phyloP scores from a whole-genome alignment of 139 green algal genomes.

The Astrephomene gubernaculifera region DNA sequence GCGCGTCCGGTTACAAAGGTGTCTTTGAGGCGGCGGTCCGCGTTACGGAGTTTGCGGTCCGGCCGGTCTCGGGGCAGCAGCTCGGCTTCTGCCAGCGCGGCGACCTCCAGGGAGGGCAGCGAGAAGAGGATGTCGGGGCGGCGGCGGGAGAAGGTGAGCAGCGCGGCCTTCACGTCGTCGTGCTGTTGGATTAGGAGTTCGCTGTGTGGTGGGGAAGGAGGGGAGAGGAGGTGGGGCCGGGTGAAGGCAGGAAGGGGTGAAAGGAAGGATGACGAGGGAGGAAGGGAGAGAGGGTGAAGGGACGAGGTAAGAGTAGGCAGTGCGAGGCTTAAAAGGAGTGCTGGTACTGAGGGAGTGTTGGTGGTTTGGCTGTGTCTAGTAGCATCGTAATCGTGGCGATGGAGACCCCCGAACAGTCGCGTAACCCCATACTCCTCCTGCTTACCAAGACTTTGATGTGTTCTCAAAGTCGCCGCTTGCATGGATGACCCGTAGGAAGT shows the following conservation, averaged over 20 bases:
- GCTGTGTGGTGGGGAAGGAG: neutral
- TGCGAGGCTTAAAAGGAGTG: too few relatives aligned
- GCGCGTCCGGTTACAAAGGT: neutral
- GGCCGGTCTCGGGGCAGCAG: neutral
- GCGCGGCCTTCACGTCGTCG: slow-evolving; percentile 24
- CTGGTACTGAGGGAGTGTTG: too few relatives aligned
- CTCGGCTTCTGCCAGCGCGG: neutral
- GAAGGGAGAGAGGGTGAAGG: too few relatives aligned
- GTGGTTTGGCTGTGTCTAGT: too few relatives aligned
- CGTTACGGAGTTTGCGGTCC: slow-evolving; percentile 40
- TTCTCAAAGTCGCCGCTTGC: slow-evolving; percentile 25
- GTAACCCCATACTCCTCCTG: neutral
- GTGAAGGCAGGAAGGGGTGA: too few relatives aligned
- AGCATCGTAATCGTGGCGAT: too few relatives aligned
- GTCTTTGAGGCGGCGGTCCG: neutral
- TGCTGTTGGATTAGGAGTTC: neutral
- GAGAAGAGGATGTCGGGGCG: slow-evolving; percentile 37
- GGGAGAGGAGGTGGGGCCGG: too few relatives aligned
- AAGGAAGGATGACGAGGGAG: too few relatives aligned
- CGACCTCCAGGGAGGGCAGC: neutral
- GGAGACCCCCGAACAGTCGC: too few relatives aligned
- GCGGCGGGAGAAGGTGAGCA: slow-evolving; percentile 7
- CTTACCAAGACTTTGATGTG: neutral
- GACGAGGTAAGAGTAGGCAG: too few relatives aligned
- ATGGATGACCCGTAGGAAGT: slow-evolving; percentile 15